Evolutionary conservation across 495 filamentous ascomycete genomes (phyloP), one percentile per base, ranked within the genome.

Genomic region (Opeltia flavorubescens): DNA sequence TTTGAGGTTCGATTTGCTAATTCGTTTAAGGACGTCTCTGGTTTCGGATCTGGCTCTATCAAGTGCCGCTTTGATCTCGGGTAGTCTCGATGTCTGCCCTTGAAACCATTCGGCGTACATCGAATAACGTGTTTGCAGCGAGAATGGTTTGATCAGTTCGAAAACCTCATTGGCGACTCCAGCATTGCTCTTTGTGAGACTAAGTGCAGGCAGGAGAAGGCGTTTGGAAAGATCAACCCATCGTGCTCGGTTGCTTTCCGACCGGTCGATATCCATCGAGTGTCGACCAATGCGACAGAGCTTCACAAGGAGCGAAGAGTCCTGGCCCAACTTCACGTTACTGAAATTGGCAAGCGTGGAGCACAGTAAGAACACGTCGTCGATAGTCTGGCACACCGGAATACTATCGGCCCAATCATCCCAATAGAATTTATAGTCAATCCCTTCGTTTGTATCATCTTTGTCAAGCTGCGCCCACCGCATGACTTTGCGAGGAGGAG

Each of bases 401-500:
- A 96, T 70, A 51, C 87, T 89, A 51, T 96, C 89, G 8, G 82
- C 71, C 93, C 93, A 99, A 46, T 96, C 89, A 48, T 95, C 89
- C 80, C 87, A 95, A 63, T 96, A 99, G 60, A 93, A 96, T 23
- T 83, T 74, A 57, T 94, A 95, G 40, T 79, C 75, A 4, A 70
- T 74, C 5, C 79, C 81, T 55, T 88, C 84, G 31, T 73, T 76
- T 5, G 69, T 75, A 50, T 88, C 86, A 42, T 72, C 72, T 50
- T 75, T 77, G 48, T 94, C 88, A 12, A 86, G 68, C 52, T 81
- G 77, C 17, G 86, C 80, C 86, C 86, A 93, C 46, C 78, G 74
- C 43, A 89, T 59, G 4, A 74, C 69, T 54, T 81, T 81, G 30
- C 77, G 75, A 31, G 74, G 55, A 0, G 75, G 63, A 3, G 72